A percentile compares a stretch with the other conserved stretches of the same genome.
Evolutionary conservation across 768 basidiomycete species (phyloP).

Genomic region (Rhodotorula sphaerocarpa): DNA sequence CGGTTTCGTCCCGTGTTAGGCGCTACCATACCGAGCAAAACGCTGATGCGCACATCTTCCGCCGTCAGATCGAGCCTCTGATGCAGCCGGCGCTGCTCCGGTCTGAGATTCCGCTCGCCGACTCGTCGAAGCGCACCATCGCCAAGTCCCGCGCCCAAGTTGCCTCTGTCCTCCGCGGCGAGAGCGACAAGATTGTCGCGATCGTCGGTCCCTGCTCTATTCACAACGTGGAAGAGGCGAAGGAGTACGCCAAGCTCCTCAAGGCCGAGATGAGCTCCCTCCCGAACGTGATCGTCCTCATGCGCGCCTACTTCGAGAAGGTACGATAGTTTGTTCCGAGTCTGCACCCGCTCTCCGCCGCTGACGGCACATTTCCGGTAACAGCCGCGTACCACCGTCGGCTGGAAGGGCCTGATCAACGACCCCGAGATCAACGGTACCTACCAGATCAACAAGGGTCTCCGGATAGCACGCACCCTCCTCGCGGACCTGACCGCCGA

Average conservation of each 20-base stretch:
- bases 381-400: slow-evolving; percentile 92
- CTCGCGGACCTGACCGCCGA: slow-evolving; percentile 81
- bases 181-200: slow-evolving; percentile 77
- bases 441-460: slow-evolving; percentile 94
- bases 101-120: slow-evolving; percentile 68
- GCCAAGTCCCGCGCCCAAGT: slow-evolving; percentile 68
- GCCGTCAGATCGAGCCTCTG: slow-evolving; percentile 24
- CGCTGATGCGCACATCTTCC: no score
- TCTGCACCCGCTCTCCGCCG: no score
- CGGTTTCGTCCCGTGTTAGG: not conserved
- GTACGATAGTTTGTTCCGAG: slow-evolving; percentile 20
- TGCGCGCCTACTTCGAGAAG: slow-evolving; percentile 92
- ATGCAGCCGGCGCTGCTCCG: slow-evolving; percentile 52
- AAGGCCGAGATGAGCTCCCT: slow-evolving; percentile 57
- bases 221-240: slow-evolving; percentile 75
- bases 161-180: slow-evolving; percentile 69
- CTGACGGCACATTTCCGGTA: not conserved
- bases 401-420: slow-evolving; percentile 66
- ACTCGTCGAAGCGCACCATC: slow-evolving; percentile 62
- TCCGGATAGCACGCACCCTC: slow-evolving; percentile 75
- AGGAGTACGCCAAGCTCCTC: slow-evolving; percentile 49
- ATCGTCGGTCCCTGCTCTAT: slow-evolving; percentile 95
- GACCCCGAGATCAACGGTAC: slow-evolving; percentile 93
- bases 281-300: slow-evolving; percentile 70
- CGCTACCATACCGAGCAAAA: no score